Base-by-base conservation (phyloP, 2,329 filamentous ascomycete genomes). In the Gliomastix tumulicola region DNA sequence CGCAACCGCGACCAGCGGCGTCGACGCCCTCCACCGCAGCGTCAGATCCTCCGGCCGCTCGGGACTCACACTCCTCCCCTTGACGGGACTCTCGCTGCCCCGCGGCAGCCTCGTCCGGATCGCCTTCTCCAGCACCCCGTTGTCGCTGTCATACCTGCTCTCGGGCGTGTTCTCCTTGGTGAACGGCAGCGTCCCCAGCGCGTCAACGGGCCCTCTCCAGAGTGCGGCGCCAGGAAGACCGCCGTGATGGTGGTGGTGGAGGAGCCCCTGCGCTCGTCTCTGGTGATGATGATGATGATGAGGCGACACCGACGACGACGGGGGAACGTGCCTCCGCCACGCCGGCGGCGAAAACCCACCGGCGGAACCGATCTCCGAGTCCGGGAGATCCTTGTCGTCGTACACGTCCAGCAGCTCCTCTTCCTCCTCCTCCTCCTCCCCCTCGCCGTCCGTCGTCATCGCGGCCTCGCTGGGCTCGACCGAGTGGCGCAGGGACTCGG, bases 341-440 rank as follows among this genome's bases (percentile, higher is more conserved):
- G 74, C 74, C 44, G 74, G 74, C 39, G 74, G 74, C 50, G 69
- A 76, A 63, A 72, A 79, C 43, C 72, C 73, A 66, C 71, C 71
- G 50, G 45, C 65, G 53, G 72, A 77, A 50, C 44, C 60, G 48
- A 45, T 53, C 46, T 65, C 69, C 59, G 58, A 63, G 30, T 62
- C 68, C 60, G 65, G 66, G 56, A 51, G 54, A 43, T 48, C 48
- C 44, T 48, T 49, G 42, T 59, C 54, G 16, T 34, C 37, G 25
- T 36, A 28, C 30, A 43, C 41, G 32, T 39, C 31, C 28, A 28
- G 31, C 33, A 50, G 11, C 22, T 28, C 25, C 19, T 38, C 40
- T 19, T 34, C 37, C 30, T 36, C 32, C 30, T 44, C 41, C 34
- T 39, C 31, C 28, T 31, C 33, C 33, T 50, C 9, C 22, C 31